These are phyloP conservation scores for Phyllostachys edulis DNA, from an alignment of 176 grass and related monocot species.

Conservation along the genomic window DNA sequence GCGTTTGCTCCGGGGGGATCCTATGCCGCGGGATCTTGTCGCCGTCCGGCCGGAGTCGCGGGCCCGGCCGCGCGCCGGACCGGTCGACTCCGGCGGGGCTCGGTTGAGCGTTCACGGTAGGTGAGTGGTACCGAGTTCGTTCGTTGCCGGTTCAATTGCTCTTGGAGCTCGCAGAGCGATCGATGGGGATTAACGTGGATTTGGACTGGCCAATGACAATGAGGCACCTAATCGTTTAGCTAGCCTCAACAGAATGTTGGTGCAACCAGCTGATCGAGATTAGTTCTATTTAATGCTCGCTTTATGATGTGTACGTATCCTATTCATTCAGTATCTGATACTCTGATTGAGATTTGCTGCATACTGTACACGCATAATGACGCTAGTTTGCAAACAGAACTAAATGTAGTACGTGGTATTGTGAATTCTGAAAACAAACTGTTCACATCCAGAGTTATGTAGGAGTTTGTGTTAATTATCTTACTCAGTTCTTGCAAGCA, in stretches of 20 bases:
- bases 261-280: background rate
- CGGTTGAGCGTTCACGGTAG: background rate
- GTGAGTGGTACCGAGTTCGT: background rate
- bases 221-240: conserved; percentile 29
- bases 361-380: background rate
- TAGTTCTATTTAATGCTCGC: background rate
- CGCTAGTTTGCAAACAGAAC: background rate
- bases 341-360: background rate
- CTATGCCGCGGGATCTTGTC: conserved; percentile 27
- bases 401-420: background rate
- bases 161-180: background rate
- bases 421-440: background rate
- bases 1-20: background rate
- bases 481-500: background rate
- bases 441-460: background rate
- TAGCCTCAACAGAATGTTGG: conserved; percentile 37
- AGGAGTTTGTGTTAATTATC: background rate
- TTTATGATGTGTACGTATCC: background rate
- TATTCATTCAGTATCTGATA: background rate
- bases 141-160: background rate
- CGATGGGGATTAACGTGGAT: background rate
- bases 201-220: background rate
- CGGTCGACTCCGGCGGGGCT: background rate
- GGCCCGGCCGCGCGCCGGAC: background rate
- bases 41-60: background rate